Conservation (phyloP, 2,329 filamentous ascomycete species). For the Aureobasidium sp. region DNA sequence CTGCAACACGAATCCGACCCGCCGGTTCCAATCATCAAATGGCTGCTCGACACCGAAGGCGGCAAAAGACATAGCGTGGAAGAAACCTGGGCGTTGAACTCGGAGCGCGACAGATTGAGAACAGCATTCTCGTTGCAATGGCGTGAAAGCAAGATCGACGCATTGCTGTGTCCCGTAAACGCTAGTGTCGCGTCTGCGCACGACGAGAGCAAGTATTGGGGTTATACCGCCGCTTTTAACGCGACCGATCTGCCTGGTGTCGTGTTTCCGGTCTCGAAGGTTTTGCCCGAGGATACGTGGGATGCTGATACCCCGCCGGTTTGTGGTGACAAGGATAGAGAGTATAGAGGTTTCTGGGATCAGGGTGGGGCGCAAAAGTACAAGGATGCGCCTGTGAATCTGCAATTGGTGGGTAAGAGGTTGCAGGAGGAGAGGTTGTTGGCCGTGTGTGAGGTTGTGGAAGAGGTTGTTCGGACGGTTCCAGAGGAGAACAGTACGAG, state of each 20-base stretch:
- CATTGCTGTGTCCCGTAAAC: slow-evolving; percentile 54
- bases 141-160: slow-evolving; percentile 45
- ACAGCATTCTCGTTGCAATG: slow-evolving; percentile 41
- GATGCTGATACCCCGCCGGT: slow-evolving; percentile 24
- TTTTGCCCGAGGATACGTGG: slow-evolving; percentile 42
- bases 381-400: slow-evolving; percentile 13
- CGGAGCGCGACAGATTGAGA: slow-evolving; percentile 39
- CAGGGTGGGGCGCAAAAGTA: slow-evolving; percentile 10
- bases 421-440: slow-evolving; percentile 17
- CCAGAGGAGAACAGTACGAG: too few species aligned
- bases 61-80: not conserved
- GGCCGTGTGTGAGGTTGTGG: slow-evolving; percentile 13
- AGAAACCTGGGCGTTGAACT: slow-evolving; percentile 14
- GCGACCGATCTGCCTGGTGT: slow-evolving; percentile 57
- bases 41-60: slow-evolving; percentile 2
- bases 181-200: slow-evolving; percentile 50
- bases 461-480: not conserved
- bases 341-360: slow-evolving; percentile 5
- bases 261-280: slow-evolving; percentile 46
- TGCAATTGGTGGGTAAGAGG: slow-evolving; percentile 16
- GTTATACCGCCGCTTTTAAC: slow-evolving; percentile 56
- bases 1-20: slow-evolving; percentile 4
- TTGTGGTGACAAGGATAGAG: not conserved
- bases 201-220: slow-evolving; percentile 52
- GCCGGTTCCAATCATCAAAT: slow-evolving; percentile 6